Evolutionary conservation across 768 basidiomycete species (phyloP).

Genomic region (Termitomyces bulborhizus): DNA sequence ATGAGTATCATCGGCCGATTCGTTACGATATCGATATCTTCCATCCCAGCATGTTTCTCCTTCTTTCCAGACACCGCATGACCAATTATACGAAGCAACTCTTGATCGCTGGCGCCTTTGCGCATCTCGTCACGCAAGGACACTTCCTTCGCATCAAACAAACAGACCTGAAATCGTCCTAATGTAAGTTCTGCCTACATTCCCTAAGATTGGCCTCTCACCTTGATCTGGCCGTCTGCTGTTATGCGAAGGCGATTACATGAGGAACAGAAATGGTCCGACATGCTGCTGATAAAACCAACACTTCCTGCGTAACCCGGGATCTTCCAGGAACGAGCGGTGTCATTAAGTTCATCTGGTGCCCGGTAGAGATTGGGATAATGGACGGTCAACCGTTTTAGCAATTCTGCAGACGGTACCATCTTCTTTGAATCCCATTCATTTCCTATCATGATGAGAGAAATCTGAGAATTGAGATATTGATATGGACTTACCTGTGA

Average conservation of each 20-base stretch:
- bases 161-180: slow-evolving; percentile 54
- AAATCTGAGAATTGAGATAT: background rate
- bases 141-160: slow-evolving; percentile 82
- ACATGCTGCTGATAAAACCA: slow-evolving; percentile 94
- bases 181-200: background rate
- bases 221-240: slow-evolving; percentile 91
- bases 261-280: slow-evolving; percentile 83
- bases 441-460: slow-evolving; percentile 48
- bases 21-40: slow-evolving; percentile 64
- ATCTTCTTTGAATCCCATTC: slow-evolving; percentile 82
- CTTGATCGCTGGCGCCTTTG: slow-evolving; percentile 53
- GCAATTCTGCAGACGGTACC: slow-evolving; percentile 65
- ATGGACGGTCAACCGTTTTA: slow-evolving; percentile 38
- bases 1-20: slow-evolving; percentile 92
- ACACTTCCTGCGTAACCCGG: slow-evolving; percentile 65
- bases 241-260: slow-evolving; percentile 83
- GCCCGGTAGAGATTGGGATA: slow-evolving; percentile 52
- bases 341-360: slow-evolving; percentile 68
- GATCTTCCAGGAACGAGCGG: slow-evolving; percentile 74
- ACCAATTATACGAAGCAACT: slow-evolving; percentile 55
- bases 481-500: slow-evolving; percentile 52
- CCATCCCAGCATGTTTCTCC: slow-evolving; percentile 83
- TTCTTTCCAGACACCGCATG: slow-evolving; percentile 66
- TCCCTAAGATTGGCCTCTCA: slow-evolving; percentile 12
- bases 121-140: slow-evolving; percentile 76